phyloP scores from a whole-genome alignment of 495 filamentous ascomycete species.

The Lasiosphaeriaceae sp. region DNA sequence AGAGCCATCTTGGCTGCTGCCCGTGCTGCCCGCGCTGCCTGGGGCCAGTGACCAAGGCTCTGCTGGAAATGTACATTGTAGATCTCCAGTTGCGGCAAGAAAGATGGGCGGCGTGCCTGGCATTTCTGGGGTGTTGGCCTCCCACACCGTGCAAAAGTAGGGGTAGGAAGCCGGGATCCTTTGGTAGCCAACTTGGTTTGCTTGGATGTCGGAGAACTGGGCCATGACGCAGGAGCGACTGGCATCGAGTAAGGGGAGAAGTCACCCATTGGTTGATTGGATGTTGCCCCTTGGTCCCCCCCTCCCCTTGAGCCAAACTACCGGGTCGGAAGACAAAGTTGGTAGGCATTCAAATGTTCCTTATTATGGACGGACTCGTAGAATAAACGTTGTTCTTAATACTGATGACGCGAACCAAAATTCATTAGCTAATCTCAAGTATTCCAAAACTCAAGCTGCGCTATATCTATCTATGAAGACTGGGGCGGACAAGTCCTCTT shows the following conservation, averaged over 20 bases:
- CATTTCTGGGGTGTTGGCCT: background rate
- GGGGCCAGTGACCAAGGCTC: background rate
- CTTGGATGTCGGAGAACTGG: background rate
- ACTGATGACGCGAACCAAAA: too few species aligned
- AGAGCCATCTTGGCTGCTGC: slow-evolving; percentile 2
- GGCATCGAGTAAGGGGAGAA: background rate
- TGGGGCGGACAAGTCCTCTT: too few species aligned
- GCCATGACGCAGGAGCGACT: slow-evolving; percentile 18
- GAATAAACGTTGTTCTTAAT: too few species aligned
- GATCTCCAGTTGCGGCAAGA: background rate
- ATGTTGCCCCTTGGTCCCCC: background rate
- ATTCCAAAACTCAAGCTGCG: too few species aligned
- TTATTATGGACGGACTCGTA: too few species aligned
- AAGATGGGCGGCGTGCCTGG: background rate
- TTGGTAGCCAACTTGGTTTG: background rate
- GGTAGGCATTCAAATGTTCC: too few species aligned
- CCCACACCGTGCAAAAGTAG: background rate
- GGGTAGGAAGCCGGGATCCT: background rate
- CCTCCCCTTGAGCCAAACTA: too few species aligned
- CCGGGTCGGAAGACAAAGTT: too few species aligned
- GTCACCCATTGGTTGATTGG: background rate
- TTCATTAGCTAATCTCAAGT: too few species aligned
- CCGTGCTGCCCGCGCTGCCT: background rate
- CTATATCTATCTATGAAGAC: too few species aligned
- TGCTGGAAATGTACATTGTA: too few species aligned